A percentile compares a stretch with the other conserved stretches of the same genome.
phyloP scores from a whole-genome alignment of 164 flowering plant genomes.

The Hamamelis virginiana region DNA sequence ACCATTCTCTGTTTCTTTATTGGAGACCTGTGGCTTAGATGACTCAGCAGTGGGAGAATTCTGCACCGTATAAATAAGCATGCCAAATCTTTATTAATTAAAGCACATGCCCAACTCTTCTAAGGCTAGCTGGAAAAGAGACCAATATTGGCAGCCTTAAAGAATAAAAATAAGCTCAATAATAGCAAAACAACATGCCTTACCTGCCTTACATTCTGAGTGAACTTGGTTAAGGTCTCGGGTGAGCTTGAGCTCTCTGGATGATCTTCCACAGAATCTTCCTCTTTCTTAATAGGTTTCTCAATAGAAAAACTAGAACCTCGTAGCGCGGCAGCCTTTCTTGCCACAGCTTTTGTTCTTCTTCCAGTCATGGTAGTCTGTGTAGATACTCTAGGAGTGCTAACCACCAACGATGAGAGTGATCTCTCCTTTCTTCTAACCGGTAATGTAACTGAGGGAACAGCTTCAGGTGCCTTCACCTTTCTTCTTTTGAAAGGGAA shows the following conservation, averaged over 20 bases:
- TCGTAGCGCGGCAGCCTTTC: slow-evolving; percentile 55
- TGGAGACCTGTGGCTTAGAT: slow-evolving; percentile 32
- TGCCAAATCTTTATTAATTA: not conserved
- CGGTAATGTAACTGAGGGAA: slow-evolving; percentile 51
- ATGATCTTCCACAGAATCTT: slow-evolving; percentile 41
- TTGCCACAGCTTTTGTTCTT: slow-evolving; percentile 63
- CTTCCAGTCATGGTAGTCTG: slow-evolving; percentile 74
- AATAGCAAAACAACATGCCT: slow-evolving; percentile 3
- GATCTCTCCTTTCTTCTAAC: slow-evolving; percentile 78
- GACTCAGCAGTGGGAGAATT: slow-evolving; percentile 50
- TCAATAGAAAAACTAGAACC: slow-evolving; percentile 51
- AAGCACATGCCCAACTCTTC: not conserved
- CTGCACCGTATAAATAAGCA: slow-evolving; percentile 32
- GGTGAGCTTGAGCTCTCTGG: slow-evolving; percentile 64
- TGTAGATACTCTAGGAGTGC: slow-evolving; percentile 52
- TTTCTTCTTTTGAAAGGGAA: slow-evolving; percentile 77
- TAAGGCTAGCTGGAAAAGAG: not conserved
- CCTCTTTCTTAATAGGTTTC: slow-evolving; percentile 55
- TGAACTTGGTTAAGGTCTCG: slow-evolving; percentile 42
- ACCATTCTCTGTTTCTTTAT: slow-evolving; percentile 41
- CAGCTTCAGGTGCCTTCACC: slow-evolving; percentile 56
- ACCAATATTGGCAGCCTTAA: not conserved
- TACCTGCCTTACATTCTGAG: slow-evolving; percentile 65
- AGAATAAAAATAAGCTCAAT: not conserved
- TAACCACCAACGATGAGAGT: slow-evolving; percentile 64